Evolutionary conservation across 495 filamentous ascomycete genomes (phyloP).

Genomic region (Penicillium lividum): DNA sequence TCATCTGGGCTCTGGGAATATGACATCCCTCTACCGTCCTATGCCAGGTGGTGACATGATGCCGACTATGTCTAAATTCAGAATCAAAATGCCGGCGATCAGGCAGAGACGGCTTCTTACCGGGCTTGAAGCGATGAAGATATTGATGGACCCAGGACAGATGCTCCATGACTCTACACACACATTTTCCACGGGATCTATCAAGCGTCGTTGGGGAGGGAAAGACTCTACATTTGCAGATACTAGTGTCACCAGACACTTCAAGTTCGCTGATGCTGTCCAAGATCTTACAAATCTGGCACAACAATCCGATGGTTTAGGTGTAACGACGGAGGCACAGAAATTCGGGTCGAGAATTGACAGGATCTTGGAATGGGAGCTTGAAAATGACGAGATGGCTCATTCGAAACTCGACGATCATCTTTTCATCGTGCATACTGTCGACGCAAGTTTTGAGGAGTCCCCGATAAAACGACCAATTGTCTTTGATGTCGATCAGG

Average conservation of each 20-base stretch:
- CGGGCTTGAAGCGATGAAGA: slow-evolving; percentile 34
- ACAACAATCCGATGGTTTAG: slow-evolving; percentile 5
- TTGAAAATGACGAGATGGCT: slow-evolving; percentile 35
- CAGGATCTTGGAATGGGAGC: slow-evolving; percentile 40
- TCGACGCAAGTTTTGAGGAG: slow-evolving; percentile 32
- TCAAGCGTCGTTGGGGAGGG: background rate
- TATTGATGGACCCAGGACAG: slow-evolving; percentile 50
- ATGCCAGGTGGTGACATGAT: background rate
- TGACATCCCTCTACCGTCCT: background rate
- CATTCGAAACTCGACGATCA: slow-evolving; percentile 21
- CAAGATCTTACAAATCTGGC: slow-evolving; percentile 8
- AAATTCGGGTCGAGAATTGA: slow-evolving; percentile 30
- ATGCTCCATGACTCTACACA: slow-evolving; percentile 41
- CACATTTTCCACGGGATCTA: slow-evolving; percentile 44
- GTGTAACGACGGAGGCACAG: slow-evolving; percentile 5
- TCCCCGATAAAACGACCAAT: slow-evolving; percentile 35
- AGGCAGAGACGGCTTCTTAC: slow-evolving; percentile 16
- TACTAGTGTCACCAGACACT: background rate
- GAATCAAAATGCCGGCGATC: background rate
- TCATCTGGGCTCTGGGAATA: slow-evolving; percentile 6
- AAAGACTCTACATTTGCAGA: background rate
- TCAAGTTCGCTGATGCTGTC: background rate
- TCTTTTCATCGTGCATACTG: slow-evolving; percentile 39
- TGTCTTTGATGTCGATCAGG: slow-evolving; percentile 35
- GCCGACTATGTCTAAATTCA: background rate